Evolutionary conservation across 345 rosid genomes (phyloP), one percentile per base, ranked within the genome.

Genomic region (Arabis alpina): DNA sequence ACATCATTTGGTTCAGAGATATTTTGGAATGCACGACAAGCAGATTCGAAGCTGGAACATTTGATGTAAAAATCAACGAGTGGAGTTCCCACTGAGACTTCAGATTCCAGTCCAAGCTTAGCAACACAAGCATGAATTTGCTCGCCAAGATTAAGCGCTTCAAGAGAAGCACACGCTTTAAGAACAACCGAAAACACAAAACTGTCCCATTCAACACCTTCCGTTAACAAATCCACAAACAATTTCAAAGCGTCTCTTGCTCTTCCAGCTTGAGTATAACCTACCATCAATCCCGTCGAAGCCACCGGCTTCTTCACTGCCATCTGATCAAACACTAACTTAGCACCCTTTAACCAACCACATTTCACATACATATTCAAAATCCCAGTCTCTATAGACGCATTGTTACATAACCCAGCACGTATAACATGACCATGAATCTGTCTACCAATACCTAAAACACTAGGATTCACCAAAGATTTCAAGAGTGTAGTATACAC

Each of bases 81-180:
- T 50, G 96, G 90, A 71, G 97, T 90, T 80, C 92, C 93, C 48
- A 79, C 86, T 0, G 84, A 86, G 62, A 86, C 93, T 39, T 86
- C 83, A n/a, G 78, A 61, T 76, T 83, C 92, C 67, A 88, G 36
- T 57, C 94, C 86, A 63, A 79, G 80, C 85, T 86, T 90, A 54
- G 76, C 85, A 2, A 83, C 71, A 24, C 64, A 74, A 7, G 85
- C 79, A 80, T 88, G 97, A 48, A 86, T 79, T 77, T 88, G 89
- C 81, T 74, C 79, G 64, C 94, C 92, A 8, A 82, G 54, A 27
- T 66, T 74, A 80, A 85, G 51, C 77, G 82, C 77, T 78, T 78
- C 77, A 53, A 81, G 74, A 39, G 75, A 59, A 49, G 88, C 77
- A 28, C 94, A 86, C 2, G 97, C 94, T 75, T 88, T 90, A 50